phyloP scores from a whole-genome alignment of 2,329 filamentous ascomycete genomes.

The Sordariomycetes sp. region DNA sequence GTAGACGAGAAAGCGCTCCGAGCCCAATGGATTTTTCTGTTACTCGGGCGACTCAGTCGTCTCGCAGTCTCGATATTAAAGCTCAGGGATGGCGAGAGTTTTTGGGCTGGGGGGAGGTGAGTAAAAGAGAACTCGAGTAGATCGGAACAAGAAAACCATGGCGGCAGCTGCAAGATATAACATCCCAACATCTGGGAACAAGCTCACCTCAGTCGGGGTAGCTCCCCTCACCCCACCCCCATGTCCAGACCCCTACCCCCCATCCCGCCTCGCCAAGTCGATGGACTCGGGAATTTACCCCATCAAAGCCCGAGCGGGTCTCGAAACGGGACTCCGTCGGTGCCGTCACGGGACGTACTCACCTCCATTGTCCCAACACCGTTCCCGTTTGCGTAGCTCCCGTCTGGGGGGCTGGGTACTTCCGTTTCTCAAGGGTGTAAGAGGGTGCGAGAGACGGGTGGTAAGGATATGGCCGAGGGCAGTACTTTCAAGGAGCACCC shows the following conservation, averaged over 20 bases:
- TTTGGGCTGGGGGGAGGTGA: not conserved
- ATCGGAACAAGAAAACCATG: not conserved
- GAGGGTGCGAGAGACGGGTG: not conserved
- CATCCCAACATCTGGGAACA: not conserved
- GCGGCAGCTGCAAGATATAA: constrained; percentile 1
- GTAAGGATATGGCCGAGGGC: not conserved
- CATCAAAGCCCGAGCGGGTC: not conserved
- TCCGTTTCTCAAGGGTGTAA: not conserved
- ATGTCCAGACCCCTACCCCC: not conserved
- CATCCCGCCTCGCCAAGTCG: not conserved
- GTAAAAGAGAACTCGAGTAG: not conserved
- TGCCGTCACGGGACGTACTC: too few species aligned
- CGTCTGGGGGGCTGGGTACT: too few species aligned
- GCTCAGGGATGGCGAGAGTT: not conserved
- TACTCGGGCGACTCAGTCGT: too few species aligned
- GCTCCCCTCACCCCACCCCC: not conserved
- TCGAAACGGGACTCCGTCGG: too few species aligned
- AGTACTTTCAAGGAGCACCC: not conserved
- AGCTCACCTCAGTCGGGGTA: not conserved
- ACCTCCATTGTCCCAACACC: too few species aligned
- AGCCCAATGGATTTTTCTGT: too few species aligned
- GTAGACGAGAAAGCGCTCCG: too few species aligned
- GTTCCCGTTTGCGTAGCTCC: too few species aligned
- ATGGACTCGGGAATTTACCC: not conserved
- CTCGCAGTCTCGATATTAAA: too few species aligned